Base-by-base conservation (phyloP, 176 grass and related monocot species). In the Olyra latifolia region DNA sequence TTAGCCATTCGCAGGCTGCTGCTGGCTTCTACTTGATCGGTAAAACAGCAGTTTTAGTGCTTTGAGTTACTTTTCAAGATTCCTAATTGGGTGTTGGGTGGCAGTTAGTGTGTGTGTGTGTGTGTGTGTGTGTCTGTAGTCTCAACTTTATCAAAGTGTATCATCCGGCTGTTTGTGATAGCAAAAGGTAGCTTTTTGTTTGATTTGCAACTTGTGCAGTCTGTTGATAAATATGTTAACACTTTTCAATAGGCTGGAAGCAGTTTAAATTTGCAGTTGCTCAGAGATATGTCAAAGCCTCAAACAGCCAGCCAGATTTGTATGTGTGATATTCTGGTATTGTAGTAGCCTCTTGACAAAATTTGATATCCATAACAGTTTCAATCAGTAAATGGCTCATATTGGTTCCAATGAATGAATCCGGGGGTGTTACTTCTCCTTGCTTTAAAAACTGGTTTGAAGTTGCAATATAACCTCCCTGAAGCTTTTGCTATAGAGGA, bases 61-160 rank as follows among this genome's bases (percentile, higher is more conserved):
- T 64, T 22, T 72, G 24, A 25, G 7, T 35, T 81, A 75, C 23
- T 80, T 35, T 75, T 73, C 10, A 65, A 48, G 39, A 49, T 71
- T 38, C 5, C 4, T 56, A 25, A 62, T 62, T 63, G 38, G 9
- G 23, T 63, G 19, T 5, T 81, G 35, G 17, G 28, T 20, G 15
- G 41, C 8, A 4, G 50, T 50, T 29, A 20, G 0, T 69, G 23
- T 48, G 50, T 24, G 29, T 69, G 50, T 24, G 29, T 69, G n/a
- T n/a, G n/a, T n/a, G n/a, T n/a, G n/a, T n/a, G n/a, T 76, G 63
- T 17, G 6, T 76, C 12, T 38, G 16, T 62, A 29, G 20, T 16
- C 28, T 68, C 48, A 59, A 59, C 5, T 83, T 75, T 64, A 62
- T 44, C 46, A 38, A 4, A 2, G 20, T 87, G 1, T 70, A 71